Conservation (phyloP, 805 yeast species). For the Nakazawaea wickerhamii region DNA sequence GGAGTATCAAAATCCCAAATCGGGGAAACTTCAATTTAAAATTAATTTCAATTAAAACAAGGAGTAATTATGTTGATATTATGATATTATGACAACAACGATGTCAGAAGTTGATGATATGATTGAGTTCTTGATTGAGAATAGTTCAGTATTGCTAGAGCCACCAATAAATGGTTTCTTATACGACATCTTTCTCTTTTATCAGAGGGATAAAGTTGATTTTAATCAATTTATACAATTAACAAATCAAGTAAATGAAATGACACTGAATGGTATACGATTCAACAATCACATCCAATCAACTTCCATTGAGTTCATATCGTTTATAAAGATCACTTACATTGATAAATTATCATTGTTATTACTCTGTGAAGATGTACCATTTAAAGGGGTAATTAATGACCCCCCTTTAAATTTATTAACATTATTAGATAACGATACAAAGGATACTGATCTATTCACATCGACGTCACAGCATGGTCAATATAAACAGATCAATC, state of each 20-base stretch:
- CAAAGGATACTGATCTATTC: background rate
- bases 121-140: background rate
- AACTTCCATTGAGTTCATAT: background rate
- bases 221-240: too few species aligned
- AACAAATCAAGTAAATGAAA: too few species aligned
- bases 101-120: background rate
- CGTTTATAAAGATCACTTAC: slow-evolving; percentile 13
- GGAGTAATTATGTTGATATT: too few species aligned
- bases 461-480: background rate
- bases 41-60: too few species aligned
- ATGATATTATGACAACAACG: background rate
- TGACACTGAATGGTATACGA: too few species aligned
- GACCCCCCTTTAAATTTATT: too few species aligned
- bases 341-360: slow-evolving; percentile 24
- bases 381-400: slow-evolving; percentile 3
- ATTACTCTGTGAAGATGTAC: slow-evolving; percentile 17
- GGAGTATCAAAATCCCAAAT: too few species aligned
- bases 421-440: background rate
- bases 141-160: slow-evolving; percentile 5
- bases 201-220: background rate
- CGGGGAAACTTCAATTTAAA: too few species aligned
- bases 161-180: background rate
- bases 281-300: too few species aligned
- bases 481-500: background rate
- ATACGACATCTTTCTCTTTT: background rate